phyloP scores from a whole-genome alignment of 2,329 filamentous ascomycete genomes.

The Knoxdaviesia capensis region DNA sequence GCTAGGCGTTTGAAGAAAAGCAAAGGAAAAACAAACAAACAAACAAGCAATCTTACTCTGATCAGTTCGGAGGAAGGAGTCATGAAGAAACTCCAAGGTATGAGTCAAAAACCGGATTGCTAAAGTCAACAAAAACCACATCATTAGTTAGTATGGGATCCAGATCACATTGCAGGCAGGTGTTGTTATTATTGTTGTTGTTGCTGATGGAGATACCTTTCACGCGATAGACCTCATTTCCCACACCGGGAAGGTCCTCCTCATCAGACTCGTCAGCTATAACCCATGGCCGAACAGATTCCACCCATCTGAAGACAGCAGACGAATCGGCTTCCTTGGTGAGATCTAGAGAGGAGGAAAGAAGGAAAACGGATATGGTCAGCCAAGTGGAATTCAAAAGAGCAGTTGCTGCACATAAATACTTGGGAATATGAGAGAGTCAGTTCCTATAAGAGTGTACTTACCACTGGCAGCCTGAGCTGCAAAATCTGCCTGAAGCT shows the following conservation, averaged over 20 bases:
- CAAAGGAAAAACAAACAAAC: too few relatives aligned
- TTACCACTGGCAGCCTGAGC: slow-evolving; percentile 24
- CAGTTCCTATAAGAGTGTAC: neutral
- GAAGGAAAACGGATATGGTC: neutral
- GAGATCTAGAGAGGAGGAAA: neutral
- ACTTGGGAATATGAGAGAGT: neutral
- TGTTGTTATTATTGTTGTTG: neutral
- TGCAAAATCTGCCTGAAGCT: slow-evolving; percentile 18
- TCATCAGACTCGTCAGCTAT: slow-evolving; percentile 16
- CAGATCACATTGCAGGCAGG: too few relatives aligned
- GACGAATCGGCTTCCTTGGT: slow-evolving; percentile 24
- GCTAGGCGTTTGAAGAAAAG: too few relatives aligned
- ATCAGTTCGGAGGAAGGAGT: too few relatives aligned
- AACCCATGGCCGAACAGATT: slow-evolving; percentile 34
- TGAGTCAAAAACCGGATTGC: too few relatives aligned
- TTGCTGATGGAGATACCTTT: neutral
- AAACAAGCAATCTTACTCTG: too few relatives aligned
- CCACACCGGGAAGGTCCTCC: neutral
- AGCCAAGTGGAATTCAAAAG: neutral
- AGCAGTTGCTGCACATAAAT: neutral
- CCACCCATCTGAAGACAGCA: slow-evolving; percentile 31
- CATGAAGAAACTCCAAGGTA: too few relatives aligned
- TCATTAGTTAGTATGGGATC: too few relatives aligned
- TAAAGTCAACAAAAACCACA: too few relatives aligned
- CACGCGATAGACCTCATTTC: neutral